These are phyloP conservation scores for Cordyceps tenuipes DNA, from an alignment of 2,329 filamentous ascomycete genomes.

Conservation along the genomic window DNA sequence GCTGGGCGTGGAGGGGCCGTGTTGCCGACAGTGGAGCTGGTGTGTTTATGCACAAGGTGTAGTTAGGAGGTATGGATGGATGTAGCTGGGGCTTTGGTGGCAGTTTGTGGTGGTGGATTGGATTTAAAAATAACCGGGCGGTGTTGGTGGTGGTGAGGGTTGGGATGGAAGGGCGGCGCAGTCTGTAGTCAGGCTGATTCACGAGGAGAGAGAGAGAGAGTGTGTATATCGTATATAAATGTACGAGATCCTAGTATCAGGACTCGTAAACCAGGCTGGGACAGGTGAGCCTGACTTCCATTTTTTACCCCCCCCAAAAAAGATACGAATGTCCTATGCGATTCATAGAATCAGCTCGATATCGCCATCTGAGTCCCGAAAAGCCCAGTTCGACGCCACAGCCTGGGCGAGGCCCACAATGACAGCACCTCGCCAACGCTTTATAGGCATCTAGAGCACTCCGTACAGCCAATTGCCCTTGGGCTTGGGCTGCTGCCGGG, in stretches of 20 bases:
- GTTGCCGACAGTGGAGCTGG: constrained; percentile 6
- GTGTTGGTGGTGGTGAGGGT: not conserved
- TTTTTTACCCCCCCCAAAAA: not conserved
- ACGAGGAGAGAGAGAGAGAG: not conserved
- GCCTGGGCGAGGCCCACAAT: not conserved
- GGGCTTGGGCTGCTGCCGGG: too few species aligned
- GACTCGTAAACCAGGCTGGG: not conserved
- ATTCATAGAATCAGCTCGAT: not conserved
- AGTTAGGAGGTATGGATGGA: too few species aligned
- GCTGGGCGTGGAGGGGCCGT: not conserved
- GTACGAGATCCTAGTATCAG: too few species aligned
- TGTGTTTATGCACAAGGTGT: constrained; percentile 7
- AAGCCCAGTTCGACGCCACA: not conserved
- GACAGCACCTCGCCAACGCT: not conserved
- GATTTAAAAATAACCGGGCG: not conserved
- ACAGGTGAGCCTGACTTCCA: not conserved
- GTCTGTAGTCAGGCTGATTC: not conserved
- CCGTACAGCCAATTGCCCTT: not conserved
- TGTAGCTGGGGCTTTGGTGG: not conserved
- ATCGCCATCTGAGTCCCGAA: not conserved
- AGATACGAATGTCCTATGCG: not conserved
- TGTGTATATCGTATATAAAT: too few species aligned
- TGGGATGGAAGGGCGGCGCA: not conserved
- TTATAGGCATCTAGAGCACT: not conserved
- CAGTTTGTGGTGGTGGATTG: not conserved